Evolutionary conservation across 169 alveolate species (phyloP), one percentile per base, ranked within the genome.

Genomic region (Cyclospora cayetanensis): DNA sequence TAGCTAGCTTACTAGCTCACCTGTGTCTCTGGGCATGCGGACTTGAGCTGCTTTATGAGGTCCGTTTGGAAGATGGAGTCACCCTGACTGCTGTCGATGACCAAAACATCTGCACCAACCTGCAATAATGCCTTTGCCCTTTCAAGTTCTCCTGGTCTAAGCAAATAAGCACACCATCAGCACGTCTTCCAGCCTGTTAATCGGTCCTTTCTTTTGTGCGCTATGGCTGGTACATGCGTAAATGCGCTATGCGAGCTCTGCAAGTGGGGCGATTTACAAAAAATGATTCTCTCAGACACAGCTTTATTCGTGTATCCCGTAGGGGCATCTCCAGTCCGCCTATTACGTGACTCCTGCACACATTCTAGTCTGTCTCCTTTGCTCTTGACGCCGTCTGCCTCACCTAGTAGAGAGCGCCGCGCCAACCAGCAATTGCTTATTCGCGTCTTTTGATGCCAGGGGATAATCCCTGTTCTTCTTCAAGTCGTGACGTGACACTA

Each of bases 21-120:
- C 90, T 91, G 98, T 34, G 96, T 41, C 65, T 94, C 37, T 0
- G 98, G 98, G 92, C 86, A 95, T 2, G 92, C 95, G 70, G 92
- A 92, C 93, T 97, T 97, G 66, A 98, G 96, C 74, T 96, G 95
- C 83, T 96, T 96, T 90, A 98, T 95, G 88, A 96, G 91, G 77
- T 97, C 98, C 27, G 97, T 93, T 90, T 97, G 98, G 88, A 95
- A 97, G 35, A 95, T 93, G 86, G 98, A 96, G 94, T 97, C 97
- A 42, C 99, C 99, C 95, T 98, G 99, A 93, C 98, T 95, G 84
- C 99, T 97, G 95, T 98, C 99, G 63, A 98, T 94, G 89, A 97
- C 97, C 43, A 98, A 63, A 46, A 97, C 95, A 60, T 95, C 97
- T 22, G 95, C 96, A 35, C 97, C 97, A 18, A 94, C 97, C 65